These are phyloP conservation scores for Neurospora hispaniola DNA, from an alignment of 495 filamentous ascomycete genomes.

Conservation along the genomic window DNA sequence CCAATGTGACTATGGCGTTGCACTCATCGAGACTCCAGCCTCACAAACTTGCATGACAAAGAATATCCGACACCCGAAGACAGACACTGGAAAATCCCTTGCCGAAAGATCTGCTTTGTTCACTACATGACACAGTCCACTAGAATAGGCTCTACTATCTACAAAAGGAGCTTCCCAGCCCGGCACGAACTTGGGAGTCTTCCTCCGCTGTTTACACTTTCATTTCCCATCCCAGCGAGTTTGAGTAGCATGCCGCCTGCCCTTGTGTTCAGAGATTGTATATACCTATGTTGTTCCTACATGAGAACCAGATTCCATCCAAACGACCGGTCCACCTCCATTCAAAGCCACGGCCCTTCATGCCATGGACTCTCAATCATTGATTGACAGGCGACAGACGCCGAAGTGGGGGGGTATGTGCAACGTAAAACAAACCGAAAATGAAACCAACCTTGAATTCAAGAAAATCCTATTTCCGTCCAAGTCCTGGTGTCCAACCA, in stretches of 20 bases:
- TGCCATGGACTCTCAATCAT: neutral
- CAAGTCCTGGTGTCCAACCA: neutral
- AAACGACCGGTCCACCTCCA: conserved; percentile 3
- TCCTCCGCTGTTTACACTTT: neutral
- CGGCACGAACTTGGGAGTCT: neutral
- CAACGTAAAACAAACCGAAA: conserved; percentile 11
- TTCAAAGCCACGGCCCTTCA: conserved; percentile 4
- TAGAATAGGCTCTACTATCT: neutral
- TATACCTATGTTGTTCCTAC: conserved; percentile 8
- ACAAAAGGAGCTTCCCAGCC: neutral
- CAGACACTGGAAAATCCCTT: neutral
- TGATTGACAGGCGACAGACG: conserved; percentile 5
- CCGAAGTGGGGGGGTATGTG: conserved; percentile 15
- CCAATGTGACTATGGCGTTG: neutral
- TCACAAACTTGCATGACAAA: neutral
- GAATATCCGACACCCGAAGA: neutral
- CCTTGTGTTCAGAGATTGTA: neutral
- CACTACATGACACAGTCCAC: neutral
- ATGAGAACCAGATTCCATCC: conserved; percentile 7
- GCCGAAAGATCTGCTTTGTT: neutral
- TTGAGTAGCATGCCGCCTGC: neutral
- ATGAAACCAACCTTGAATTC: conserved; percentile 2
- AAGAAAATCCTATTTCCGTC: neutral
- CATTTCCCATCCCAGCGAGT: neutral
- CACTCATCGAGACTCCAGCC: neutral